Conservation (phyloP, 306 rosid genomes). For the Ziziphus jujuba region DNA sequence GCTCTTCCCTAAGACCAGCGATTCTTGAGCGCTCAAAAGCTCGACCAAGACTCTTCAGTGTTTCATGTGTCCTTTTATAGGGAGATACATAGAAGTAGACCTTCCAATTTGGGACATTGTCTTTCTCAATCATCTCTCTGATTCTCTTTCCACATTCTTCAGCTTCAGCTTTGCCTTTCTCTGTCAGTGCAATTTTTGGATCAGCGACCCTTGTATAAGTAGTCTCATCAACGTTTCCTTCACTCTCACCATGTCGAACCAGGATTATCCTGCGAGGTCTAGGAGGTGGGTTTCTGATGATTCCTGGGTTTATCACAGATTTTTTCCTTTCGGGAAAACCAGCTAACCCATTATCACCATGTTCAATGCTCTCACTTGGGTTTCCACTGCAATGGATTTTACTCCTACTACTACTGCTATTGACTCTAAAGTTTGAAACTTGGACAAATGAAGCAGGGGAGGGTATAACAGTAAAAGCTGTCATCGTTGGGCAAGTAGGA, state of each 20-base stretch:
- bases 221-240: slow-evolving; percentile 78
- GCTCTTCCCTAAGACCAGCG: slow-evolving; percentile 87
- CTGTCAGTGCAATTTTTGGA: slow-evolving; percentile 65
- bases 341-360: slow-evolving; percentile 29
- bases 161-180: slow-evolving; percentile 56
- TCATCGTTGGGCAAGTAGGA: slow-evolving; percentile 14
- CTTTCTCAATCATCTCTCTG: slow-evolving; percentile 48
- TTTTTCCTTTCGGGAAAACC: slow-evolving; percentile 47
- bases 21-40: slow-evolving; percentile 62
- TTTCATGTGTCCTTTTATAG: slow-evolving; percentile 60
- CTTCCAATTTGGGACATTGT: slow-evolving; percentile 48
- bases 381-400: background rate
- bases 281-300: slow-evolving; percentile 41
- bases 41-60: slow-evolving; percentile 55
- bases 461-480: slow-evolving; percentile 14
- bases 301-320: background rate
- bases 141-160: slow-evolving; percentile 57
- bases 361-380: slow-evolving; percentile 10
- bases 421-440: background rate
- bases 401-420: too few relatives aligned
- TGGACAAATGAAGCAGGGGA: background rate
- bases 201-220: slow-evolving; percentile 66
- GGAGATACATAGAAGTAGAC: slow-evolving; percentile 87
- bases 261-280: slow-evolving; percentile 83
- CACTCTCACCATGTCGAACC: slow-evolving; percentile 83